Evolutionary conservation across 2,329 filamentous ascomycete species (phyloP), one percentile per base, ranked within the genome.

Genomic region (Leptoxyphium fumago): DNA sequence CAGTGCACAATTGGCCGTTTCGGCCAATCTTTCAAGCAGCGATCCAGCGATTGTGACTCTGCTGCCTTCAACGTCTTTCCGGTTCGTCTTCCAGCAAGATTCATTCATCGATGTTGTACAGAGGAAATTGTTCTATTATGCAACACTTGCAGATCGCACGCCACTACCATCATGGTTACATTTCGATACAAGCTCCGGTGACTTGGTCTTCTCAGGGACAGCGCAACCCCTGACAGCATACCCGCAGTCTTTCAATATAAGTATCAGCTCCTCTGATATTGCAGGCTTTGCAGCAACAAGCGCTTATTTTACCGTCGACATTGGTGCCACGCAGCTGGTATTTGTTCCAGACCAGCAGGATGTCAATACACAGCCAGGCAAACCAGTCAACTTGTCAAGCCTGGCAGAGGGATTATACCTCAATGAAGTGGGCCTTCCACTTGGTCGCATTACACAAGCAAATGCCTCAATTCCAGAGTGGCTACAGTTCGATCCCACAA

Each of bases 91-190:
- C 41, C 52, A 61, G 10, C 52, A 48, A 10, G 55, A 63, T 14
- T 84, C 81, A 0, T 94, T 94, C 59, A 66, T 72, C 38, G 63
- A 65, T 0, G 64, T 69, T 2, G 49, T 57, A 11, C 52, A 53
- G 39, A 62, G 63, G 13, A 70, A 79, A 42, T 76, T 77, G 18
- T 65, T 66, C 46, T 94, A 87, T 61, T 89, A 91, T 57, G 84
- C 84, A 8, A 78, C 82, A 2, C 82, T 84, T 3, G 71, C 70
- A 5, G 75, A 89, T 55, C 83, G 84, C 55, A 84, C 82, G n/a
- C 86, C 87, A 30, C 66, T 94, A 30, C 87, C 87, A 15, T 80
- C 85, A 1, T 94, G 87, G 87, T 67, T 94, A 39, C 66, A 66
- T n/a, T 94, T 94, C 55, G 74, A 91, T 52, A 58, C 73, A 1